Base-by-base conservation (phyloP, 768 basidiomycete species). In the Panaeolus papilionaceus region DNA sequence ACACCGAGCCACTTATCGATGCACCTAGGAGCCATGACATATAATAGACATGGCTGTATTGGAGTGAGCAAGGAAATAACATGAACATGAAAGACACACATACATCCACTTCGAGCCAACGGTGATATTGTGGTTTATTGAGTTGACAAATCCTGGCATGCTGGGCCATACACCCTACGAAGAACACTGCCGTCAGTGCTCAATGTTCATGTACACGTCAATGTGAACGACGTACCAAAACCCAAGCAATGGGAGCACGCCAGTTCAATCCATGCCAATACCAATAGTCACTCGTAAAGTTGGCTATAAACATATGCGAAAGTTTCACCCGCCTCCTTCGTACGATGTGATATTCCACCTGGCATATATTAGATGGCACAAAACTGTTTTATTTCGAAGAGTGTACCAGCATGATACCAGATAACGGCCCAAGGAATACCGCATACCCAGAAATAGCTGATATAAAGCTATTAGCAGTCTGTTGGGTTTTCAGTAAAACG, bases 341-440 rank as follows among this genome's bases (percentile, higher is more conserved):
- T 14, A 77, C 44, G 28, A 76, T 40, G 63, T 77, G 74, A 45
- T 77, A 77, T 62, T 79, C 78, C 5, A 69, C 71, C 76, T 77
- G 54, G 23, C 16, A 49, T 18, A 3, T 3, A 5, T 14, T 26
- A 12, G 33, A 47, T 37, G 40, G 44, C 14, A 26, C 26, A 14
- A 6, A 26, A 28, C 9, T 1, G 6, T 2, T 16, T 11, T 14
- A 16, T 58, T 33, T 58, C 26, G 20, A 58, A 58, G 11, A 18
- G 69, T 72, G 10, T 42, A 79, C 78, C 26, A 77, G 62, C 77
- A 77, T 79, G 61, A 79, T 77, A 3, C 78, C 78, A 0, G 76
- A 75, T 8, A 77, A 67, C 10, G 78, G 76, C 2, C 76, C 76
- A 20, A 79, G 71, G 62, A 79, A 79, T 8, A 77, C 76, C 0